Base-by-base conservation (phyloP, 2,329 filamentous ascomycete species). In the Aspergillaceae sp. region DNA sequence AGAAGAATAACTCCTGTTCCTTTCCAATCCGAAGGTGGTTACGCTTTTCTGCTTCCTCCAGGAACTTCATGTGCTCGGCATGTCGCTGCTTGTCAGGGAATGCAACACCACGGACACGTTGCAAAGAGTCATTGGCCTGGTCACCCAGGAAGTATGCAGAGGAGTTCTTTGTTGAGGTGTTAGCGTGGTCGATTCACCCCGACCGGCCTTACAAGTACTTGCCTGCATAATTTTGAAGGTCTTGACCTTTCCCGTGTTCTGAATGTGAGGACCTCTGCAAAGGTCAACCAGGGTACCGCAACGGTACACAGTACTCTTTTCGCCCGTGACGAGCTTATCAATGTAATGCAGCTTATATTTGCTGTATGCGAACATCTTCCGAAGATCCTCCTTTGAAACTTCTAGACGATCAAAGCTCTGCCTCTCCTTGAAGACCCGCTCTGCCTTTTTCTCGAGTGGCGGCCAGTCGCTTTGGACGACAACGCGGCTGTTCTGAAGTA, bases 301-400 rank as follows among this genome's bases (percentile, higher is more conserved):
- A 53, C 88, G 83, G 70, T 97, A 98, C 36, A 97, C 91, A 7
- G 92, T 97, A 64, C 88, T 94, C 64, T 79, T 87, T 46, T 88
- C 90, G 57, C 88, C 89, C 57, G 95, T 88, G 50, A 97, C 87
- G 69, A 94, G 89, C 74, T 89, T 86, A 58, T 88, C 84, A 72
- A 98, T 97, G 68, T 97, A 94, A 68, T 96, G 87, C 66, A 94
- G 83, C 79, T 98, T 97, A 76, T 95, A 97, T 67, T 92, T 92
- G 78, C 94, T 96, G 77, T 94, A 94, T 58, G 83, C 81, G 75
- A 97, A 97, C 87, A 97, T 95, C 66, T 95, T 88, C 44, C 92
- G 79, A 43, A 97, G 77, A 56, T 97, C 84, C 45, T 91, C 86
- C 72, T 97, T 97, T 54, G 86, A 86, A 62, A 96, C 79, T 53